phyloP scores from a whole-genome alignment of 306 rosid species.

The Rosa rugosa region DNA sequence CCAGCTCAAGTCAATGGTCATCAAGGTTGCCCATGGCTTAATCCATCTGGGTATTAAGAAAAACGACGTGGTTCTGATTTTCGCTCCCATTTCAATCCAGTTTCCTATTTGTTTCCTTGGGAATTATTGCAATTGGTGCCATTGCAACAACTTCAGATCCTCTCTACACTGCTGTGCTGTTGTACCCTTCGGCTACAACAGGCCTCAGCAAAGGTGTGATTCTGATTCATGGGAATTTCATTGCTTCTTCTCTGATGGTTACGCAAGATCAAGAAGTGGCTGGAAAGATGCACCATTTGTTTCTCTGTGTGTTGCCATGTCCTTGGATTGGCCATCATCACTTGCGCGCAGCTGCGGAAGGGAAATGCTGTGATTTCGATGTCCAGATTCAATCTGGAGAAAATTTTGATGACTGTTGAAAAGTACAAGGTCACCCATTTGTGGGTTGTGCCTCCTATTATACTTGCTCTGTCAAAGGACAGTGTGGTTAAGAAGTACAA shows the following conservation, averaged over 20 bases:
- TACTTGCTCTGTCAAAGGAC: constrained; percentile 71
- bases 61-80: constrained; percentile 76
- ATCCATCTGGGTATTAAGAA: constrained; percentile 54
- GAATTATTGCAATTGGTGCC: constrained; percentile 61
- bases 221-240: too few relatives aligned
- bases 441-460: constrained; percentile 84
- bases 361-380: constrained; percentile 58
- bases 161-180: constrained; percentile 20
- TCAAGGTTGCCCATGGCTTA: constrained; percentile 51
- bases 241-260: too few relatives aligned
- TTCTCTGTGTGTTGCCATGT: constrained; percentile 85
- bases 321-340: constrained; percentile 57
- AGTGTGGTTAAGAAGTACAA: constrained; percentile 50
- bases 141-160: constrained; percentile 74
- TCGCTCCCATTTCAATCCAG: constrained; percentile 66
- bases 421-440: constrained; percentile 57
- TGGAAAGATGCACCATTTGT: constrained; percentile 36
- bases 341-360: constrained; percentile 48
- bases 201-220: too few relatives aligned
- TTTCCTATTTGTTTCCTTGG: constrained; percentile 58
- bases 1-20: constrained; percentile 46
- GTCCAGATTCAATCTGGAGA: constrained; percentile 56
- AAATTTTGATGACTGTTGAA: constrained; percentile 49
- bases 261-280: constrained; percentile 54
- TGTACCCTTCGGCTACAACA: too few relatives aligned